Percentiles rank a stretch among this genome's conserved stretches.
These are phyloP conservation scores for Trametes pubescens DNA, from an alignment of 1,284 basidiomycete genomes.

Conservation along the genomic window DNA sequence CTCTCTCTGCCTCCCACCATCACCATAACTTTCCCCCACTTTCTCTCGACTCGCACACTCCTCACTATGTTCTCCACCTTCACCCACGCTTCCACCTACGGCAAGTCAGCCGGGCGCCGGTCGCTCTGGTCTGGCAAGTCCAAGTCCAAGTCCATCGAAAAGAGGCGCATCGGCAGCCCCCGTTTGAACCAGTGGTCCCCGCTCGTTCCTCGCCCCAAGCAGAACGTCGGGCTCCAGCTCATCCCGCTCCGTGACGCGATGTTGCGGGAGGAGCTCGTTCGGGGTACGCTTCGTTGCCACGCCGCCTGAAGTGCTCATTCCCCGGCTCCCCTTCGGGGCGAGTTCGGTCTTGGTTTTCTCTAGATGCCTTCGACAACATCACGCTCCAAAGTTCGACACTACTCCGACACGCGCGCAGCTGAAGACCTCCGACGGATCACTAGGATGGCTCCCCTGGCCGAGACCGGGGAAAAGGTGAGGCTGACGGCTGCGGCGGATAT, in stretches of 20 bases:
- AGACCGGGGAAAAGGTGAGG: too few species aligned
- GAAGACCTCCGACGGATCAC: too few species aligned
- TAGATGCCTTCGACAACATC: too few species aligned
- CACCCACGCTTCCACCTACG: background rate
- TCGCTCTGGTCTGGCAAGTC: conserved; percentile 6
- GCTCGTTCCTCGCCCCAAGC: background rate
- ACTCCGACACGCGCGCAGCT: too few species aligned
- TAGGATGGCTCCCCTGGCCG: too few species aligned
- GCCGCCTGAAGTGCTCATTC: background rate
- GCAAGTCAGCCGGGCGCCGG: background rate
- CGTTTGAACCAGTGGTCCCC: background rate
- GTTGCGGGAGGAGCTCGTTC: background rate
- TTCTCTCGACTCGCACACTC: background rate
- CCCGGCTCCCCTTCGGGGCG: background rate
- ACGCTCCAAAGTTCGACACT: too few species aligned
- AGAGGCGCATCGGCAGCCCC: background rate
- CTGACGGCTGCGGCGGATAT: conserved; percentile 1
- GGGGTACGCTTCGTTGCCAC: background rate
- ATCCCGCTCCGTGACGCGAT: conserved; percentile 2
- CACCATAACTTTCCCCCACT: background rate
- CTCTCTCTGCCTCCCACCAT: background rate
- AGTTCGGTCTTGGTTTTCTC: too few species aligned
- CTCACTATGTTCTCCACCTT: background rate
- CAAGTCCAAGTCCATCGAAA: background rate
- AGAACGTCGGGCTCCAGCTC: background rate